These are phyloP conservation scores for Wickerhamomyces mucosus DNA, from an alignment of 805 yeast genomes.

Conservation along the genomic window DNA sequence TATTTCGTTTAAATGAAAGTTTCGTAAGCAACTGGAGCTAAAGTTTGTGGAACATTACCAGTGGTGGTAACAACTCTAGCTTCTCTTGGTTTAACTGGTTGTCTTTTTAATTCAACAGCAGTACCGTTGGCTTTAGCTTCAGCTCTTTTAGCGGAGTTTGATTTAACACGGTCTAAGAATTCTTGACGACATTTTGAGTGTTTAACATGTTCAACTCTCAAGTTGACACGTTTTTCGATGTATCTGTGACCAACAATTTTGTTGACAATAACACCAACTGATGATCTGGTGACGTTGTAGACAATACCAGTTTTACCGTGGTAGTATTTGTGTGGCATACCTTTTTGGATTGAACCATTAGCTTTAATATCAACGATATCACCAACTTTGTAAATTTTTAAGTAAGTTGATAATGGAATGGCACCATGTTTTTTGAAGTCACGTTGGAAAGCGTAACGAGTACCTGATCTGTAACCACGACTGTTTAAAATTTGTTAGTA, in stretches of 20 bases:
- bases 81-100: slow-evolving; percentile 96
- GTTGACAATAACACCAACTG: slow-evolving; percentile 98
- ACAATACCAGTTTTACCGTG: slow-evolving; percentile 99
- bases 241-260: slow-evolving; percentile 99
- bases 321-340: slow-evolving; percentile 99
- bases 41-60: slow-evolving; percentile 86
- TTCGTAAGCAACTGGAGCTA: slow-evolving; percentile 99
- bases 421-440: slow-evolving; percentile 96
- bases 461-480: slow-evolving; percentile 99
- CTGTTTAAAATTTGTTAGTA: slow-evolving; percentile 25
- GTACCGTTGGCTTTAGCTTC: slow-evolving; percentile 95
- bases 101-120: slow-evolving; percentile 90
- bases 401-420: slow-evolving; percentile 90
- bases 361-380: slow-evolving; percentile 99
- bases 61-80: slow-evolving; percentile 76
- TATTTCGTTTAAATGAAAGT: slow-evolving; percentile 75
- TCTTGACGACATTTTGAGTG: slow-evolving; percentile 99
- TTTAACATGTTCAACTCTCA: slow-evolving; percentile 97
- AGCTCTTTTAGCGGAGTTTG: slow-evolving; percentile 85
- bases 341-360: slow-evolving; percentile 98
- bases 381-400: slow-evolving; percentile 97
- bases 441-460: slow-evolving; percentile 99
- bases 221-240: slow-evolving; percentile 96
- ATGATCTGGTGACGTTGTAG: slow-evolving; percentile 96
- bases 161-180: slow-evolving; percentile 96